phyloP scores from a whole-genome alignment of 768 basidiomycete species.

The Phylloporus rhodoxanthus region DNA sequence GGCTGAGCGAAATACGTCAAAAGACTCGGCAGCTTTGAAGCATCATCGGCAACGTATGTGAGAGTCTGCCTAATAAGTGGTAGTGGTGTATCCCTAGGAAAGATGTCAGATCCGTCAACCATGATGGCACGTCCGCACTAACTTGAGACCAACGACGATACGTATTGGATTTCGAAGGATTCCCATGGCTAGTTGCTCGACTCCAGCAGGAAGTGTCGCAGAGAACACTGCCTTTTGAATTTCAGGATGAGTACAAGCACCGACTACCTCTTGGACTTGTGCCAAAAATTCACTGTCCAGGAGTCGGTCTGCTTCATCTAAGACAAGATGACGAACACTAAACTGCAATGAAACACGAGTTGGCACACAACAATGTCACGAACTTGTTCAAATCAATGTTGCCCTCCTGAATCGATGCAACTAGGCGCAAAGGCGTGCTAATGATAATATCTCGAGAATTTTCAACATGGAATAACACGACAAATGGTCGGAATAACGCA shows the following conservation, averaged over 20 bases:
- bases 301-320: conserved; percentile 91
- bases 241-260: conserved; percentile 60
- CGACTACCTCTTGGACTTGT: conserved; percentile 84
- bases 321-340: conserved; percentile 79
- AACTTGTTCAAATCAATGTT: conserved; percentile 69
- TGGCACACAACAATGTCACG: conserved; percentile 22
- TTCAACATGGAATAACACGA: background rate
- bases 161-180: conserved; percentile 85
- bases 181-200: conserved; percentile 80
- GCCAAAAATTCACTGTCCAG: conserved; percentile 83
- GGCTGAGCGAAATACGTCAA: conserved; percentile 72
- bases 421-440: conserved; percentile 85
- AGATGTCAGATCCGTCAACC: conserved; percentile 10
- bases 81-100: conserved; percentile 81
- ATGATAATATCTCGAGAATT: conserved; percentile 73
- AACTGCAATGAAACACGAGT: conserved; percentile 1
- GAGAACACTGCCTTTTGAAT: conserved; percentile 90
- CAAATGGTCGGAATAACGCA: conserved; percentile 31
- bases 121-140: conserved; percentile 23
- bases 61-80: conserved; percentile 86
- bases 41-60: conserved; percentile 87
- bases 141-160: conserved; percentile 97
- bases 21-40: conserved; percentile 90
- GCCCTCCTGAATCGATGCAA: conserved; percentile 69
- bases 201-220: conserved; percentile 86